Conservation (phyloP, 257 asterid species). For the Nicotiana tabacum region DNA sequence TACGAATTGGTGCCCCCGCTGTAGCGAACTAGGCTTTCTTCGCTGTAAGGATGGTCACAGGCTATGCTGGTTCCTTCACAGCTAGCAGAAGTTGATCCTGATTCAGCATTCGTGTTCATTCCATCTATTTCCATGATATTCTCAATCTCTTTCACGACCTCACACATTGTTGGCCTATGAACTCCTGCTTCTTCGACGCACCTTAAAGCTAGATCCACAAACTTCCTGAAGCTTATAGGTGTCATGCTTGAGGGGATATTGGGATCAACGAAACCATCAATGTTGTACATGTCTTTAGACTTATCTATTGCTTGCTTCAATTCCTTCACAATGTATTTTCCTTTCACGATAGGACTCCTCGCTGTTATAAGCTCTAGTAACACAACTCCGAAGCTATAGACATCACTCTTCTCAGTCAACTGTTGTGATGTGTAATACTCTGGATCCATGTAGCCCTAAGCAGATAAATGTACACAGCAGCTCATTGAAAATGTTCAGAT, state of each 20-base stretch:
- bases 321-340: constrained; percentile 13
- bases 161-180: constrained; percentile 16
- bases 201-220: constrained; percentile 10
- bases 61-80: constrained; percentile 18
- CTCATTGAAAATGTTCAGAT: not conserved
- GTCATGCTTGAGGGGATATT: not conserved
- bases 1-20: not conserved
- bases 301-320: constrained; percentile 8
- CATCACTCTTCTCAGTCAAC: constrained; percentile 19
- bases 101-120: not conserved
- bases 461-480: not conserved
- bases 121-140: constrained; percentile 14
- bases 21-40: not conserved
- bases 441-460: constrained; percentile 20
- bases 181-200: constrained; percentile 10
- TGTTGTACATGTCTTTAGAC: constrained; percentile 10
- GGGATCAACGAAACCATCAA: constrained; percentile 9
- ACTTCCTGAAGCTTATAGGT: constrained; percentile 6
- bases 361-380: constrained; percentile 15
- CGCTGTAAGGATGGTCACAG: not conserved
- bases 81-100: constrained; percentile 31
- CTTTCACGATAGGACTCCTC: constrained; percentile 6
- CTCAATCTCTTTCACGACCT: constrained; percentile 16
- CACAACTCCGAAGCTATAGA: constrained; percentile 16
- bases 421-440: constrained; percentile 20